Evolutionary conservation across 2,329 filamentous ascomycete genomes (phyloP), one percentile per base, ranked within the genome.

Genomic region (Fusarium neocosmosporiellum): DNA sequence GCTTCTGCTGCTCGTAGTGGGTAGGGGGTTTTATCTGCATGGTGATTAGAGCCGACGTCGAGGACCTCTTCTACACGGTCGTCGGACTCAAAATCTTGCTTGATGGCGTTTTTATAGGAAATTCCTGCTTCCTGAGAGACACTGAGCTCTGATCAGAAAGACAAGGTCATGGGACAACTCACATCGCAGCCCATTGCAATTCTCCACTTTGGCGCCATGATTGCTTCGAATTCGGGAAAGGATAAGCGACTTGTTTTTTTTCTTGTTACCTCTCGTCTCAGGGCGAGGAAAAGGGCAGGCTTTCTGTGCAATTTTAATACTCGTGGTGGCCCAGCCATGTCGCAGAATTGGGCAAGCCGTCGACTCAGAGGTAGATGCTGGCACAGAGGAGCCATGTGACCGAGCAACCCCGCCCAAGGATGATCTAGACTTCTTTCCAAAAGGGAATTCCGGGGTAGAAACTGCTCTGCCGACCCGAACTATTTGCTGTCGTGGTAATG

Each of bases 91-190:
- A 97, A 89, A 78, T 94, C 91, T 60, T 87, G 85, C 80, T 93
- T 94, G 84, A 97, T 91, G 75, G 90, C 89, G 80, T 91, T 89
- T 83, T 96, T 96, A 89, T 96, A 96, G 75, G 84, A 85, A 77
- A 93, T 88, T 79, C 94, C 94, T 67, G 93, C 93, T 76, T 94
- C 92, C 86, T 88, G 34, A 7, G 60, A 50, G 13, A 16, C 1
- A 5, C 43, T 50, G 39, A 31, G 36, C 16, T 53, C 27, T 20
- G 13, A 29, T 55, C 14, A 29, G n/a, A 37, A 9, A 50, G 54
- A 13, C 24, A 13, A 36, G 20, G 24, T 34, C 39, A 11, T 22
- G 11, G 16, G 4, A 31, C 16, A 14, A 81, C 86, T 81, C 79
- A 88, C 87, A 83, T 89, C 87, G 76, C 86, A 87, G 74, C 86